phyloP scores from a whole-genome alignment of 164 flowering plant genomes.

The Cinnamomum micranthum region DNA sequence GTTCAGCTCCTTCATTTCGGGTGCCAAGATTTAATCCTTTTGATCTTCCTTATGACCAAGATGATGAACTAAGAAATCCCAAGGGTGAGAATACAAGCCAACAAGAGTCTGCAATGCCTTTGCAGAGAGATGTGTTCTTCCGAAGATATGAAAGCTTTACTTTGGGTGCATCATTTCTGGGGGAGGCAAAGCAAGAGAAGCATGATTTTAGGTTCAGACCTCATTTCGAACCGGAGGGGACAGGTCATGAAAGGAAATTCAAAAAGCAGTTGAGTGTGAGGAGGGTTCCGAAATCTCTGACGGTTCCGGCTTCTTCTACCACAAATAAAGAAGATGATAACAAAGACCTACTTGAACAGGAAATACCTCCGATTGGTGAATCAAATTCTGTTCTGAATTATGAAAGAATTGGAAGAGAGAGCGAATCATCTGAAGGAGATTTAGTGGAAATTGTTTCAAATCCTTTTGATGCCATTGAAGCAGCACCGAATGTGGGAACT shows the following conservation, averaged over 20 bases:
- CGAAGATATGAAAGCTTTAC: conserved; percentile 75
- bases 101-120: conserved; percentile 46
- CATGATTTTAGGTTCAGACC: conserved; percentile 45
- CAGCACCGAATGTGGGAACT: conserved; percentile 15
- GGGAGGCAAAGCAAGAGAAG: conserved; percentile 39
- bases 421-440: conserved; percentile 38
- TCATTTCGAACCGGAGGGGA: conserved; percentile 55
- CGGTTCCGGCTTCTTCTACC: conserved; percentile 38
- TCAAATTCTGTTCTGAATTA: conserved; percentile 20
- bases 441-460: conserved; percentile 23
- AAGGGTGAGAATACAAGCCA: conserved; percentile 45
- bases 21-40: conserved; percentile 73
- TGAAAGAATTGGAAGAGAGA: conserved; percentile 41
- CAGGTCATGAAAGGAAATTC: conserved; percentile 33
- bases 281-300: conserved; percentile 72
- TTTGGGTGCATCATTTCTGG: conserved; percentile 51
- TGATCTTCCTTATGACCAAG: conserved; percentile 75
- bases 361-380: conserved; percentile 32
- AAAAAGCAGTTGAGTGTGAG: conserved; percentile 62
- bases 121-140: conserved; percentile 53
- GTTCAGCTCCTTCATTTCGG: conserved; percentile 82
- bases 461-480: background rate
- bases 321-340: conserved; percentile 42
- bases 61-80: conserved; percentile 68
- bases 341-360: conserved; percentile 36